phyloP scores from a whole-genome alignment of 306 rosid species.

The Prunus padus region DNA sequence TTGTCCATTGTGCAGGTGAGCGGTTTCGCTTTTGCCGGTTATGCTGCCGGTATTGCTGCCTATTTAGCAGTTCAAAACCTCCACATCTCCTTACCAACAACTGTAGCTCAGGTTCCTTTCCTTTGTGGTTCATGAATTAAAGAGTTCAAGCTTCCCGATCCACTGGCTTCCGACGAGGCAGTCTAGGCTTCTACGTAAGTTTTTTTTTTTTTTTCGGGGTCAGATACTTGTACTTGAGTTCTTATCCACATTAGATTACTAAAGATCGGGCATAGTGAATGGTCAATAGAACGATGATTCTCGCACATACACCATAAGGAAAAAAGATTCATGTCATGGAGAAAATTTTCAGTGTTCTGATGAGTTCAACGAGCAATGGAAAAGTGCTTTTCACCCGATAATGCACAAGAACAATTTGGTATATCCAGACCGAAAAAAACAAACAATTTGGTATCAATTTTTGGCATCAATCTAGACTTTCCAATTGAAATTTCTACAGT shows the following conservation, averaged over 20 bases:
- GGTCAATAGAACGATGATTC: conserved; percentile 3
- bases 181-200: neutral
- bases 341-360: too few relatives aligned
- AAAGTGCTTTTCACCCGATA: neutral
- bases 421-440: too few relatives aligned
- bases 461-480: neutral
- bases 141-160: too few relatives aligned
- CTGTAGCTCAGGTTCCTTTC: conserved; percentile 69
- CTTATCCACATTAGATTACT: neutral
- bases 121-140: conserved; percentile 52
- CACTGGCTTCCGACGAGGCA: too few relatives aligned
- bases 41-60: conserved; percentile 82
- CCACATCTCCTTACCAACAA: conserved; percentile 60
- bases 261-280: neutral
- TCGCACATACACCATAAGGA: neutral
- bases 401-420: too few relatives aligned
- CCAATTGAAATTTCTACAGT: too few relatives aligned
- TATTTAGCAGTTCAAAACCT: conserved; percentile 66
- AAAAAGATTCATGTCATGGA: neutral
- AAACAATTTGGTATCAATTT: neutral
- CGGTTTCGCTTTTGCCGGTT: conserved; percentile 92
- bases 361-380: neutral
- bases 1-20: conserved; percentile 62
- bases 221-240: neutral
- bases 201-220: too few relatives aligned